Evolutionary conservation across 345 rosid species (phyloP), one percentile per base, ranked within the genome.

Genomic region (Arabis alpina): DNA sequence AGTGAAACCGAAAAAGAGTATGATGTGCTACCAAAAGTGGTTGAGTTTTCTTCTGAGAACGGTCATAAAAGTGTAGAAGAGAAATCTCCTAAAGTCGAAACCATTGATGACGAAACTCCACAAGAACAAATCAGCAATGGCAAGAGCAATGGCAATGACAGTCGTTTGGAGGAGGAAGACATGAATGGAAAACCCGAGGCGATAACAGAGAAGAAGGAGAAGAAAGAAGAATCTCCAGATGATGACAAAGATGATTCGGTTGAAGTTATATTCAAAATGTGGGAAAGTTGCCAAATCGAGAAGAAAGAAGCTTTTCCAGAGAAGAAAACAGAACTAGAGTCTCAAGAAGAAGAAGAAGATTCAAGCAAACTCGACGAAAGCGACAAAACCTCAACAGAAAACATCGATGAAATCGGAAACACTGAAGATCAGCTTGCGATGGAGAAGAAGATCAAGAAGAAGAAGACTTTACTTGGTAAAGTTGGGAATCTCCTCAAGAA

Each of bases 281-380:
- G 99, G 97, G 97, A 94, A 80, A 91, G 95, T 82, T 94, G 97
- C 89, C 91, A 84, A 76, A 88, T 91, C 52, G 96, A 94, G 75
- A 94, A 89, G 95, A 90, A 86, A 79, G 99, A 94, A 74, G 85
- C 86, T 37, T 93, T 90, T 7, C 93, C 93, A 0, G 94, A 82
- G 8, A 83, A 89, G 77, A 90, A 82, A 78, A 24, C 76, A 12
- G 96, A 88, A 70, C 87, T 79, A 55, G 90, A 89, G 77, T 85
- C 89, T 8, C 78, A 82, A 10, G 99, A 88, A 57, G 96, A 91
- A 63, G 96, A 93, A 25, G 94, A 91, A 79, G 79, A 68, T 43
- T 87, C 71, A 40, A 77, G 85, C 68, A 91, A 87, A 76, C 82
- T 70, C 5, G 96, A 91, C 28, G 87, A 71, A 40, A 71, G 81